Conservation (phyloP, 2,329 filamentous ascomycete species). For the Alternaria burnsii region DNA sequence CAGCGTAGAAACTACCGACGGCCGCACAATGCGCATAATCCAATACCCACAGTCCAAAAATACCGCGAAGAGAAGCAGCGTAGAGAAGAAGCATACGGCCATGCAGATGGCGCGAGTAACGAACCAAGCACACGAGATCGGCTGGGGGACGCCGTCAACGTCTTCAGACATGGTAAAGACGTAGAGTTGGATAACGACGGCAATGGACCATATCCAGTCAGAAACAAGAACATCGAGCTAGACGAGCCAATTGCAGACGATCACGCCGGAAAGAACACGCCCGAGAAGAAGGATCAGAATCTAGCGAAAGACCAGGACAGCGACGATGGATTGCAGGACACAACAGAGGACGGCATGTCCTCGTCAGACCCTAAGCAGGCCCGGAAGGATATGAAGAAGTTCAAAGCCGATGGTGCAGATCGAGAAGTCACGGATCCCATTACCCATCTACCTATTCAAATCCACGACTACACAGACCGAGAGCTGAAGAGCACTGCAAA, state of each 20-base stretch:
- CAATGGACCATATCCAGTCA: slow-evolving; percentile 45
- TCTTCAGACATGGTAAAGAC: slow-evolving; percentile 43
- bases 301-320: slow-evolving; percentile 31
- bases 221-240: slow-evolving; percentile 48
- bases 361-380: slow-evolving; percentile 56
- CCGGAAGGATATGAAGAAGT: slow-evolving; percentile 61
- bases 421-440: slow-evolving; percentile 75
- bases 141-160: slow-evolving; percentile 48
- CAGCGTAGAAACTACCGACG: slow-evolving; percentile 50
- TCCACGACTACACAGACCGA: slow-evolving; percentile 73
- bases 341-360: slow-evolving; percentile 52
- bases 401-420: slow-evolving; percentile 57
- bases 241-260: slow-evolving; percentile 43
- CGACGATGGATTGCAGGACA: slow-evolving; percentile 49
- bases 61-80: slow-evolving; percentile 58
- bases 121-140: slow-evolving; percentile 46
- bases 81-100: slow-evolving; percentile 47
- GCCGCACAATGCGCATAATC: slow-evolving; percentile 55
- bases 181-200: slow-evolving; percentile 30
- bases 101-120: slow-evolving; percentile 31
- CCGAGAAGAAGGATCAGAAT: slow-evolving; percentile 19
- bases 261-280: slow-evolving; percentile 39
- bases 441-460: slow-evolving; percentile 73
- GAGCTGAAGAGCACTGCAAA: slow-evolving; percentile 62
- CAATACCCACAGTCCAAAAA: slow-evolving; percentile 57